Evolutionary conservation across 352 stramenopile species (phyloP).

Genomic region (Phytopythium oedochilum): DNA sequence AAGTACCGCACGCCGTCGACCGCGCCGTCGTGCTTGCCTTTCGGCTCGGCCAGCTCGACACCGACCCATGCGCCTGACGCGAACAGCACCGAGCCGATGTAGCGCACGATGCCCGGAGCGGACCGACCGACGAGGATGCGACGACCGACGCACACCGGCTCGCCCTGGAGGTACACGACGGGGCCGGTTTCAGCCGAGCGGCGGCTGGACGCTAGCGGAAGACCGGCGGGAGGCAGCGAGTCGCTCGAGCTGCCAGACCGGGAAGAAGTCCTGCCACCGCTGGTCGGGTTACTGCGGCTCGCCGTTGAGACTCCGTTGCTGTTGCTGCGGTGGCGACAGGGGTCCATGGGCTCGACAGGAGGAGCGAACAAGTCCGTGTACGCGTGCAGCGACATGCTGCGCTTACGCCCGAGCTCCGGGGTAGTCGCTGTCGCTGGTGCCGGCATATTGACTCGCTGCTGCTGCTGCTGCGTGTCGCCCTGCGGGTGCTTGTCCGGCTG

Average conservation of each 20-base stretch:
- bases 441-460: background rate
- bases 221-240: no score
- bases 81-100: conserved; percentile 62
- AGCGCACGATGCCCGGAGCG: conserved; percentile 59
- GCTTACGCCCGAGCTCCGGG: background rate
- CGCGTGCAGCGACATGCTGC: conserved; percentile 2
- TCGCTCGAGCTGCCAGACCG: background rate
- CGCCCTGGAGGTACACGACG: background rate
- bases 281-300: no score
- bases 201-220: no score
- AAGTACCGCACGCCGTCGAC: conserved; percentile 67
- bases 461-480: background rate
- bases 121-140: conserved; percentile 46
- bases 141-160: conserved; percentile 37
- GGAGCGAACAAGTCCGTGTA: background rate
- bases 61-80: conserved; percentile 63
- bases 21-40: conserved; percentile 62
- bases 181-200: background rate
- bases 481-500: background rate
- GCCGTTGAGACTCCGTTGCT: conserved; percentile 7
- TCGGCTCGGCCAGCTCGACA: conserved; percentile 55
- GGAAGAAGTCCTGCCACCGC: no score
- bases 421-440: background rate
- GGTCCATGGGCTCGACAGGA: background rate
- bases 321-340: conserved; percentile 9